phyloP scores from a whole-genome alignment of 768 basidiomycete genomes.

The Cyclocybe aegerita region DNA sequence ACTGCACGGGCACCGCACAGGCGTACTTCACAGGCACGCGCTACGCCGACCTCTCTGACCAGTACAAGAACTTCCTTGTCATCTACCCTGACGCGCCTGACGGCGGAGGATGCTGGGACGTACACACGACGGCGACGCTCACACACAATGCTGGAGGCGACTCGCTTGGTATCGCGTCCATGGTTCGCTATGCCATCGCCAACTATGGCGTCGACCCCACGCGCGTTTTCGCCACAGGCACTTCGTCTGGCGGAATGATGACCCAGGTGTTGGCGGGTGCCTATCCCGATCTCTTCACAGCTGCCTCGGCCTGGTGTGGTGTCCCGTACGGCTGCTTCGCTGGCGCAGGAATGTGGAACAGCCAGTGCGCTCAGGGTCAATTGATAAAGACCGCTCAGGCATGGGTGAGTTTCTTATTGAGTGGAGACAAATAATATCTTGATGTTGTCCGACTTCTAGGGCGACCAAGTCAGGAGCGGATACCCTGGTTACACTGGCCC shows the following conservation, averaged over 20 bases:
- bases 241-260: conserved; percentile 60
- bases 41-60: conserved; percentile 49
- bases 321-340: conserved; percentile 57
- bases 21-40: conserved; percentile 49
- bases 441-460: conserved; percentile 23
- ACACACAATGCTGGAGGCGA: conserved; percentile 58
- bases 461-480: conserved; percentile 41
- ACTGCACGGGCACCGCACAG: conserved; percentile 51
- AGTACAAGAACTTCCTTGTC: conserved; percentile 44
- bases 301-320: conserved; percentile 48
- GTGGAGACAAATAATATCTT: neutral
- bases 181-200: conserved; percentile 45
- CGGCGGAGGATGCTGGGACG: conserved; percentile 53
- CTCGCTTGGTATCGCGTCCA: conserved; percentile 48
- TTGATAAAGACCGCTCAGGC: conserved; percentile 42
- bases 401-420: conserved; percentile 35
- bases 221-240: conserved; percentile 52
- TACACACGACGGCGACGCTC: conserved; percentile 47
- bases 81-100: conserved; percentile 47
- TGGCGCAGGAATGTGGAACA: conserved; percentile 47
- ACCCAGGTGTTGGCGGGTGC: conserved; percentile 53
- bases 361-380: conserved; percentile 42
- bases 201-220: conserved; percentile 45
- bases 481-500: conserved; percentile 54
- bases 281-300: conserved; percentile 54